phyloP scores from a whole-genome alignment of 2,329 filamentous ascomycete genomes.

The Aspergillus fischeri region DNA sequence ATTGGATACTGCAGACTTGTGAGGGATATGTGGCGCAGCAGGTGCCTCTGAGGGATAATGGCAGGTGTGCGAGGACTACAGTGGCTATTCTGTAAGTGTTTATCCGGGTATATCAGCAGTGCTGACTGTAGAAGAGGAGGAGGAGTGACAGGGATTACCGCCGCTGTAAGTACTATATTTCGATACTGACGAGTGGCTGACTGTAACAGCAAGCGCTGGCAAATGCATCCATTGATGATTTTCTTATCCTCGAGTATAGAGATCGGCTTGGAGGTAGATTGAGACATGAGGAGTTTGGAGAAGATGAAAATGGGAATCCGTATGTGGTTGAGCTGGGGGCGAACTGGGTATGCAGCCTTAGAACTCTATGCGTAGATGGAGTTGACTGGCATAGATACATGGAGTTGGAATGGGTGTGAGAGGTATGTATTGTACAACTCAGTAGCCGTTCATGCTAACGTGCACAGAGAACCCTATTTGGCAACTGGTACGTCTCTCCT shows the following conservation, averaged over 20 bases:
- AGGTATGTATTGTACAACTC: background rate
- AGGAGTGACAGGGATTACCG: slow-evolving; percentile 60
- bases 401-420: slow-evolving; percentile 33
- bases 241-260: slow-evolving; percentile 63
- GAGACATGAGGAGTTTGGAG: slow-evolving; percentile 55
- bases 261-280: slow-evolving; percentile 60
- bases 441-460: background rate
- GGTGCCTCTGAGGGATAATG: slow-evolving; percentile 8
- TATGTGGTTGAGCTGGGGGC: slow-evolving; percentile 63
- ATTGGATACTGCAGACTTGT: background rate
- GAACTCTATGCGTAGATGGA: background rate
- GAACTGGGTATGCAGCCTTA: slow-evolving; percentile 52
- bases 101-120: background rate
- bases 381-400: slow-evolving; percentile 32
- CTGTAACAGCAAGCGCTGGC: slow-evolving; percentile 51
- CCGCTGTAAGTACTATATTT: slow-evolving; percentile 44
- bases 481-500: slow-evolving; percentile 32
- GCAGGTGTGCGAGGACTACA: slow-evolving; percentile 27
- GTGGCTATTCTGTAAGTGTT: slow-evolving; percentile 31
- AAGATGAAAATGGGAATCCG: slow-evolving; percentile 47
- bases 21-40: slow-evolving; percentile 17
- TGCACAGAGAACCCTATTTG: slow-evolving; percentile 53
- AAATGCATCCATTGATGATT: slow-evolving; percentile 60
- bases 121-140: slow-evolving; percentile 42
- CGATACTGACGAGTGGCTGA: background rate